Evolutionary conservation across 1,284 basidiomycete genomes (phyloP), one percentile per base, ranked within the genome.

Genomic region (Phlebopus sp.): DNA sequence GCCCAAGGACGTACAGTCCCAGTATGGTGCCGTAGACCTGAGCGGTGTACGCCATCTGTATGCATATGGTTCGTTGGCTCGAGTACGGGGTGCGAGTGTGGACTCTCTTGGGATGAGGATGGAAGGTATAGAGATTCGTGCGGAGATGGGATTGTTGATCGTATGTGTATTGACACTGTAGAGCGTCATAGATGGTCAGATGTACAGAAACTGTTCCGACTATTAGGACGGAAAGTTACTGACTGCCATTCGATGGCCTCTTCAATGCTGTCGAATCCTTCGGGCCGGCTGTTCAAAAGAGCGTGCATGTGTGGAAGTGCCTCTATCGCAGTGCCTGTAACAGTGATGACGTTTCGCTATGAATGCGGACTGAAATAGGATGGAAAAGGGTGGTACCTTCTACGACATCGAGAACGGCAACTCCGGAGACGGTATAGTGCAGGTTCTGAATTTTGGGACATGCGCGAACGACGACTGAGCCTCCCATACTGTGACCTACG

Each of bases 221-320:
- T 21, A 35, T n/a, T 18, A 41, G 35, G 13, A 37, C 2, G 7
- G 32, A 34, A 56, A 11, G 5, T 27, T 18, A 81, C 92, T 60
- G 68, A 96, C 91, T 99, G 96, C 96, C 97, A 99, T 55, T 90
- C 84, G 37, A 99, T 84, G 1, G 90, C 94, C 36, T 89, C 86
- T 61, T 94, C 86, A 6, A 89, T 71, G 23, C 81, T 90, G 42
- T 79, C 76, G 65, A 99, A 99, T 0, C 86, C 85, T 17, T 82
- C 81, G 1, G 96, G 97, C 8, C 93, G 81, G 13, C 85, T 78
- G 44, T 86, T 84, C n/a, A 99, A 77, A 21, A 99, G 83, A 37
- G 76, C 79, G 51, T 90, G 82, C 96, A 99, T 99, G 53, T 89
- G 80, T 0, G 90, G 87, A 6, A 99, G 77, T 0, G 94, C 90